Evolutionary conservation across 139 green algal species (phyloP).

Genomic region (Chlamydomonas sp.): DNA sequence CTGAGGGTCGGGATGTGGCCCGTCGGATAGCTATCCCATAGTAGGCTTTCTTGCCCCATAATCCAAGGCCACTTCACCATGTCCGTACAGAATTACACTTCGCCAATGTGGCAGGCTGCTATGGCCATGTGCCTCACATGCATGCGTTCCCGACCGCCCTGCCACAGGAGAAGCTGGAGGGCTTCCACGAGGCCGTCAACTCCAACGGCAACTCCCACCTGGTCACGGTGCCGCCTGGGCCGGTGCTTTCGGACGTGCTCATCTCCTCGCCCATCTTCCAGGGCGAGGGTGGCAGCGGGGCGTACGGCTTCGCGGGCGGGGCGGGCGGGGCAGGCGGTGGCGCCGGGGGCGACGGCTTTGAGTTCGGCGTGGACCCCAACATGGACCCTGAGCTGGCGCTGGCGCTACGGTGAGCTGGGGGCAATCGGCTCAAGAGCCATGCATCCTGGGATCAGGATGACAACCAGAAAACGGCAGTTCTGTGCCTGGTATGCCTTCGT

Average conservation of each 20-base stretch:
- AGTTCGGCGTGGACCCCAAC: slow-evolving; percentile 97
- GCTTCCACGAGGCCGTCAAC: slow-evolving; percentile 94
- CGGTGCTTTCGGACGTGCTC: slow-evolving; percentile 92
- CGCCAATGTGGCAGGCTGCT: background rate
- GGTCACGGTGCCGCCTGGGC: slow-evolving; percentile 89
- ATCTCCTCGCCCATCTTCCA: slow-evolving; percentile 95
- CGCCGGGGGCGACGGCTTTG: slow-evolving; percentile 76
- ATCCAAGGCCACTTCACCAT: no score
- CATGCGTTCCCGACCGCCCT: background rate
- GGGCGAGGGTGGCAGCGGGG: slow-evolving; percentile 64
- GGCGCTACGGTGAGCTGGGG: slow-evolving; percentile 59
- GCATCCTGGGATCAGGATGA: background rate
- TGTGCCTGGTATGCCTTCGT: background rate
- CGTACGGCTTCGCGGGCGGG: slow-evolving; percentile 63
- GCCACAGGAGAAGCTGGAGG: slow-evolving; percentile 88
- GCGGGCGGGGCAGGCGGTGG: slow-evolving; percentile 48
- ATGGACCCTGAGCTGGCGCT: slow-evolving; percentile 97
- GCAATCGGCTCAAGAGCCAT: background rate
- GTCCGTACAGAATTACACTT: no score
- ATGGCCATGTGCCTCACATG: background rate
- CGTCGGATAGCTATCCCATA: no score
- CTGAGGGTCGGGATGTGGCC: no score
- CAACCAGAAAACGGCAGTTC: background rate
- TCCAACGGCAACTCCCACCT: slow-evolving; percentile 94
- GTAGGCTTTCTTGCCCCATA: no score